phyloP scores from a whole-genome alignment of 2,329 filamentous ascomycete genomes.

The Celoporthe dispersa region DNA sequence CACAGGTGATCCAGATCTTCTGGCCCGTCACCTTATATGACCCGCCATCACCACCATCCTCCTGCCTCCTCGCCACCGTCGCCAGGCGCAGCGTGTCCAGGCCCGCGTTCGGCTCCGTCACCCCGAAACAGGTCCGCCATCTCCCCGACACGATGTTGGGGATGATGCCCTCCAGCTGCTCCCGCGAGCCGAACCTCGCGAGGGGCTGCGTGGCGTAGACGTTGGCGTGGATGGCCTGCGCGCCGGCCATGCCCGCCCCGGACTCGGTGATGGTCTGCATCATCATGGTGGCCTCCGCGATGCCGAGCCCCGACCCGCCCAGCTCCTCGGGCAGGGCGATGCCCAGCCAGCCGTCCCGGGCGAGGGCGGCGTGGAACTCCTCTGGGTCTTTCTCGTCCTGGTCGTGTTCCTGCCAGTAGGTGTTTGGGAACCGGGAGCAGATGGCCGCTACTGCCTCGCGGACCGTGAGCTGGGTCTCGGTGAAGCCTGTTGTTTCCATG shows the following conservation, averaged over 20 bases:
- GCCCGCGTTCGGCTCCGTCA: conserved; percentile 82
- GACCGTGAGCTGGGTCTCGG: conserved; percentile 72
- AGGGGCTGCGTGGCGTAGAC: conserved; percentile 79
- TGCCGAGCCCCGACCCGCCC: conserved; percentile 75
- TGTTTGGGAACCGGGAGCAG: conserved; percentile 72
- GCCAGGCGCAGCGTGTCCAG: conserved; percentile 75
- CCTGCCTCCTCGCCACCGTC: conserved; percentile 62
- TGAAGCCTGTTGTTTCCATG: conserved; percentile 76
- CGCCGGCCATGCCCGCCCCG: conserved; percentile 78
- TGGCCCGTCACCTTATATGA: conserved; percentile 75
- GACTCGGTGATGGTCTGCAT: conserved; percentile 80
- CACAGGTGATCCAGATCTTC: conserved; percentile 90
- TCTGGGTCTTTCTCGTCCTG: conserved; percentile 71
- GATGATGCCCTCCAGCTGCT: conserved; percentile 67
- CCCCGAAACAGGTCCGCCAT: conserved; percentile 78
- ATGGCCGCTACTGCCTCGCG: conserved; percentile 71
- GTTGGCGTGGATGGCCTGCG: conserved; percentile 66
- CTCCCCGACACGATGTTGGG: conserved; percentile 73
- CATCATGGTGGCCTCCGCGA: conserved; percentile 86
- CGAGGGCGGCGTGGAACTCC: conserved; percentile 76
- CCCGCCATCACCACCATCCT: conserved; percentile 52
- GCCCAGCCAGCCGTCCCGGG: conserved; percentile 78
- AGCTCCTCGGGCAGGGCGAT: conserved; percentile 77
- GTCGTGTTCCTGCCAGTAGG: conserved; percentile 78
- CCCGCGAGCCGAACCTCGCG: conserved; percentile 70